Conservation (phyloP, 116 monocot species). For the Cymodocea nodosa region DNA sequence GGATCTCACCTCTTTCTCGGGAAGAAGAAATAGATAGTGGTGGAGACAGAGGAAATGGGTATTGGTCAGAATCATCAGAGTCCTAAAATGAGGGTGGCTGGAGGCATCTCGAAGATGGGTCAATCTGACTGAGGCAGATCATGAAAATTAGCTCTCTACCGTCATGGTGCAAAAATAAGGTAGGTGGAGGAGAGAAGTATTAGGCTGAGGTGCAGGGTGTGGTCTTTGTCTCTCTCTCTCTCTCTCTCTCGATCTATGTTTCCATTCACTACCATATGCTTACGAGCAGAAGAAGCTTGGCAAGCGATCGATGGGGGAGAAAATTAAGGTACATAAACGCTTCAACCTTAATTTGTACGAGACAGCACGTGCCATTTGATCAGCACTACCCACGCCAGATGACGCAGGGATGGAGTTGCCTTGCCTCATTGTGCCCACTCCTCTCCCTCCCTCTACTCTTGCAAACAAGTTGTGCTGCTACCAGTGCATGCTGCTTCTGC, state of each 20-base stretch:
- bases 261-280: background rate
- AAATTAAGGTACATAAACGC: background rate
- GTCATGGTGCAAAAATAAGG: too few species aligned
- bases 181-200: background rate
- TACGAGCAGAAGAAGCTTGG: too few species aligned
- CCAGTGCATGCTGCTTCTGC: constrained; percentile 7
- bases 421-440: background rate
- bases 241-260: background rate
- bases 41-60: too few species aligned
- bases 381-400: background rate
- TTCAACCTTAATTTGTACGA: constrained; percentile 13
- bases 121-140: too few species aligned
- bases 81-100: background rate
- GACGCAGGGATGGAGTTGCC: too few species aligned
- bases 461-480: background rate
- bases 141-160: too few species aligned
- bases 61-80: background rate
- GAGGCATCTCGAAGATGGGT: too few species aligned
- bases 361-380: constrained; percentile 6
- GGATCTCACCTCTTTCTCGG: constrained; percentile 16
- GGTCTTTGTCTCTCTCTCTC: background rate
- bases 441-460: background rate
- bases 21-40: background rate
- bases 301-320: background rate
- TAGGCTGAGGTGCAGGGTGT: background rate